These are phyloP conservation scores for Solanum gracilifrons DNA, from an alignment of 257 asterid genomes.

Conservation along the genomic window DNA sequence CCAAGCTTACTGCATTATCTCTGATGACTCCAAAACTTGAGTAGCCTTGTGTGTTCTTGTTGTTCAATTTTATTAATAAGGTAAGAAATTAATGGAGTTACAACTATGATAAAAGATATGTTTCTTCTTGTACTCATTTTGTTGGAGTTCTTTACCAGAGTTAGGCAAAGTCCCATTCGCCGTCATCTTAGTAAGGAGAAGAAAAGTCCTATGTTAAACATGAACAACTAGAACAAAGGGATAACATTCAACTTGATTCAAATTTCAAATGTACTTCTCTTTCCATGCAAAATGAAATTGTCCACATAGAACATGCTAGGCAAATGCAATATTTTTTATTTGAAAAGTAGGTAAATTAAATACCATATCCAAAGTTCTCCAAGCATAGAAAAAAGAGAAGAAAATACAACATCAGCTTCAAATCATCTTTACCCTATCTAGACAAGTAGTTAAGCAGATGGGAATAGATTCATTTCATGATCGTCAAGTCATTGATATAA, in stretches of 20 bases:
- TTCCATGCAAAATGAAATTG: background rate
- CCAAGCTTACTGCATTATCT: background rate
- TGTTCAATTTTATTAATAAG: background rate
- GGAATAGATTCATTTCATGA: background rate
- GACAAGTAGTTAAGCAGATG: background rate
- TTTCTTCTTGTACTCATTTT: background rate
- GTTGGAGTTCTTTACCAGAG: background rate
- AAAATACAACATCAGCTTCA: background rate
- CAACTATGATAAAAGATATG: background rate
- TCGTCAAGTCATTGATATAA: background rate
- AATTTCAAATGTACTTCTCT: background rate
- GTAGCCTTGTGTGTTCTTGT: background rate
- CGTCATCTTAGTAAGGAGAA: background rate
- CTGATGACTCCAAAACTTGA: background rate
- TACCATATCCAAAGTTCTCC: background rate
- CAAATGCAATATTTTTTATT: background rate
- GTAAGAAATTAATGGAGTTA: background rate
- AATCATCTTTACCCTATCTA: background rate
- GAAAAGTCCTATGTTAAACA: background rate
- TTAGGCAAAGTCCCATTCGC: background rate
- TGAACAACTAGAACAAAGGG: background rate
- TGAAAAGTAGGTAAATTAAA: background rate
- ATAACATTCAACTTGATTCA: background rate
- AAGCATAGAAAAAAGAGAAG: background rate
- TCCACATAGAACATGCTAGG: background rate